phyloP scores from a whole-genome alignment of 2,329 filamentous ascomycete species.

The Talaromyces sp. region DNA sequence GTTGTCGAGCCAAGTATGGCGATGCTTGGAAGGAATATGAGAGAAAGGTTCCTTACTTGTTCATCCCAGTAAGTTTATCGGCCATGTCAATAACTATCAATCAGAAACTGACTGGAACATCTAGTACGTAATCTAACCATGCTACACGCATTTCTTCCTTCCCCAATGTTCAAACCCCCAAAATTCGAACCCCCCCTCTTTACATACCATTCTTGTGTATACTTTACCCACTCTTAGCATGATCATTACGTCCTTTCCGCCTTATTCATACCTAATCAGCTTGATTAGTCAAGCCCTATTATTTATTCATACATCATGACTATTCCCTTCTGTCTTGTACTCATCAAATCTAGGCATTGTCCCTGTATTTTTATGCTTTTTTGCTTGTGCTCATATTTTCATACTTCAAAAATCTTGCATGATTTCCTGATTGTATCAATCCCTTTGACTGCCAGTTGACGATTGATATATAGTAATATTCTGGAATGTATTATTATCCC shows the following conservation, averaged over 20 bases:
- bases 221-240: neutral
- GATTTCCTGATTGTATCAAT: neutral
- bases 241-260: neutral
- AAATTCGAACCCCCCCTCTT: neutral
- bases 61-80: slow-evolving; percentile 63
- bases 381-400: neutral
- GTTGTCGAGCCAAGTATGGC: slow-evolving; percentile 74
- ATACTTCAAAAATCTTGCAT: neutral
- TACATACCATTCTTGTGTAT: slow-evolving; percentile 5
- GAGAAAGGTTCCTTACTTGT: slow-evolving; percentile 74
- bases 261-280: neutral
- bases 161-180: neutral
- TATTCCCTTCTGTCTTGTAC: neutral
- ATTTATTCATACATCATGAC: neutral
- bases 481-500: neutral
- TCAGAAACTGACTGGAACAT: neutral
- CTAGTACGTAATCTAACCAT: neutral
- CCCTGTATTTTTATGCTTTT: neutral
- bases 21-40: slow-evolving; percentile 80
- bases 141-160: neutral
- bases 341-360: neutral
- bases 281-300: neutral
- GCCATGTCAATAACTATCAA: neutral
- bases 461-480: no score
- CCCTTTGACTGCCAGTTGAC: no score